Conservation (phyloP, 371 early-diverging fungal genomes). For the Apophysomyces trapeziformis region DNA sequence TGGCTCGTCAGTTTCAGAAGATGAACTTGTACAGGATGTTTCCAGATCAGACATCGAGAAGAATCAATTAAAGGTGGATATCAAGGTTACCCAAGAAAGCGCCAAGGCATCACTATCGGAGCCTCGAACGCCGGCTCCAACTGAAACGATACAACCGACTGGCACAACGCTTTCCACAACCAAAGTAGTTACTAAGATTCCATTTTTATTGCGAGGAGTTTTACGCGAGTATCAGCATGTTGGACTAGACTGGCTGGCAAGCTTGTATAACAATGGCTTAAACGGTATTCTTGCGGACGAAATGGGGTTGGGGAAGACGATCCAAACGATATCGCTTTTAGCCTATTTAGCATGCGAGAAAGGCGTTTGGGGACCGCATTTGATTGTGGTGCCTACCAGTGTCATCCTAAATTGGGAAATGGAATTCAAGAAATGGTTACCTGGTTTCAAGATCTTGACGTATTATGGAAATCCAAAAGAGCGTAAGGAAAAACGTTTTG, state of each 20-base stretch:
- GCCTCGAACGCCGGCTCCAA: not conserved
- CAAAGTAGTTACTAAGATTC: constrained; percentile 58
- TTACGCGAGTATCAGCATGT: constrained; percentile 81
- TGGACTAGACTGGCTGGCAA: constrained; percentile 83
- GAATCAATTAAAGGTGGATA: not conserved
- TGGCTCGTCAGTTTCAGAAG: constrained; percentile 31
- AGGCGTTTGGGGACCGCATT: constrained; percentile 84
- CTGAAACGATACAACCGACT: constrained; percentile 25
- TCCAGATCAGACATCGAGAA: not conserved
- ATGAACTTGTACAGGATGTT: constrained; percentile 33
- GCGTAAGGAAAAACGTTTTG: constrained; percentile 76
- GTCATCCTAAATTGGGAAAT: constrained; percentile 95
- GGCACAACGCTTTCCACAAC: constrained; percentile 42
- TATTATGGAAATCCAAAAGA: constrained; percentile 84
- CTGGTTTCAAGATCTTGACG: constrained; percentile 83
- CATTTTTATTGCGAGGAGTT: constrained; percentile 65
- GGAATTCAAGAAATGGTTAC: constrained; percentile 93
- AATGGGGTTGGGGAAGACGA: constrained; percentile 98
- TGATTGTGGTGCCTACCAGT: constrained; percentile 92
- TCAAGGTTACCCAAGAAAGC: not conserved
- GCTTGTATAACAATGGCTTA: constrained; percentile 90
- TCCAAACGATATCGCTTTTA: constrained; percentile 93
- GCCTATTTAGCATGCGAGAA: constrained; percentile 77
- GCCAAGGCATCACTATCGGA: not conserved
- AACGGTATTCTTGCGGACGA: constrained; percentile 99